Conservation (phyloP, 2,329 filamentous ascomycete genomes). For the Fusarium anguioides region DNA sequence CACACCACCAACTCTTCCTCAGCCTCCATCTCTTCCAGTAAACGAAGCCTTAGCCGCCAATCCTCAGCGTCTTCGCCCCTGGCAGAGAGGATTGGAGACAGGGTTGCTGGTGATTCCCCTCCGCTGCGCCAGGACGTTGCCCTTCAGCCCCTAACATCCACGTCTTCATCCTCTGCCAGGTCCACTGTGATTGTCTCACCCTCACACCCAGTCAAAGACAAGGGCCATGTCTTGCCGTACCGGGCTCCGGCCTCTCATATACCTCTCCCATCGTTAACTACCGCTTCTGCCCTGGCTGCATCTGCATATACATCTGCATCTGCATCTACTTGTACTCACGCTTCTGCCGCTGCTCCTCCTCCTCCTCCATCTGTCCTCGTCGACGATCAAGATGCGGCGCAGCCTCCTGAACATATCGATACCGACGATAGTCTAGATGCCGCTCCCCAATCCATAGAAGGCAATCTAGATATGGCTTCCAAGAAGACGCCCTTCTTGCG, state of each 20-base stretch:
- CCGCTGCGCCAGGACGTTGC: constrained; percentile 46
- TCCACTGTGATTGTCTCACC: constrained; percentile 46
- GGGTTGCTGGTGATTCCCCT: constrained; percentile 45
- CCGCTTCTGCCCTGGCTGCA: constrained; percentile 28
- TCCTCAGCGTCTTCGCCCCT: constrained; percentile 41
- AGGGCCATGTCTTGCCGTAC: constrained; percentile 44
- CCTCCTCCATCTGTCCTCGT: background rate
- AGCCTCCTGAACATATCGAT: constrained; percentile 16
- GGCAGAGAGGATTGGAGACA: constrained; percentile 35
- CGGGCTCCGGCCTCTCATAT: constrained; percentile 42
- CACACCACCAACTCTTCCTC: constrained; percentile 33
- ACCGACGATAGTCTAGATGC: constrained; percentile 42
- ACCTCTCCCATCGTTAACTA: constrained; percentile 40
- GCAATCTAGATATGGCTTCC: constrained; percentile 49
- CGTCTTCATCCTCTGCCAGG: constrained; percentile 40
- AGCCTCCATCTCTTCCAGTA: constrained; percentile 28
- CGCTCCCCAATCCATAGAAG: constrained; percentile 29
- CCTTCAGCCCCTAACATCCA: constrained; percentile 48
- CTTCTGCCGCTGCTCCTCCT: background rate
- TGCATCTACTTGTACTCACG: constrained; percentile 8
- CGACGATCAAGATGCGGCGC: constrained; percentile 21
- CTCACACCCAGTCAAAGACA: constrained; percentile 35
- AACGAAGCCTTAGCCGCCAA: constrained; percentile 38
- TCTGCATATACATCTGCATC: constrained; percentile 19
- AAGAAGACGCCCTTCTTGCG: constrained; percentile 53